Evolutionary conservation across 805 yeast genomes (phyloP).

Genomic region (Monosporozyma servazzii): DNA sequence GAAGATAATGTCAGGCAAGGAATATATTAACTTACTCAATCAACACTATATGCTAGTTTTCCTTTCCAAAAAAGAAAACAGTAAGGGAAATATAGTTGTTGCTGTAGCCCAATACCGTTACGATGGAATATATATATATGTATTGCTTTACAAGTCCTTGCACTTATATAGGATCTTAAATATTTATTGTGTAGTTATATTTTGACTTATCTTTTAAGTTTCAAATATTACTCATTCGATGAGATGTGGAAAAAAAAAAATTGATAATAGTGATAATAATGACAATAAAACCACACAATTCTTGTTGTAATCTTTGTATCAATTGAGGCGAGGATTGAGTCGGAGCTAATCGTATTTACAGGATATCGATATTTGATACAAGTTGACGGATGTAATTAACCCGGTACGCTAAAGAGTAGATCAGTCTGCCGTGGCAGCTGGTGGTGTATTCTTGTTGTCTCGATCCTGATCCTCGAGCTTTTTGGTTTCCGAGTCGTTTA

Average conservation of each 20-base stretch:
- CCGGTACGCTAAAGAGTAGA: not conserved
- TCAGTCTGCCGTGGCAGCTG: slow-evolving; percentile 1
- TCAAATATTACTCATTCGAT: not conserved
- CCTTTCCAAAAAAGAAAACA: not conserved
- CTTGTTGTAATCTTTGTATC: not conserved
- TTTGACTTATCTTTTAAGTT: not conserved
- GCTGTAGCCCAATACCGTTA: not conserved
- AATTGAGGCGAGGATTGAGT: not conserved
- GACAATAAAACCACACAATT: not conserved
- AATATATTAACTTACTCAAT: no score
- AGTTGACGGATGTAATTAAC: not conserved
- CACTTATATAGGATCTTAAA: not conserved
- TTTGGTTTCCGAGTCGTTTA: slow-evolving; percentile 24
- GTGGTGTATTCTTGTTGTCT: slow-evolving; percentile 4
- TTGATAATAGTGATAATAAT: no score
- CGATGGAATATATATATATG: not conserved
- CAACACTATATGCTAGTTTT: no score
- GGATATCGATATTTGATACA: not conserved
- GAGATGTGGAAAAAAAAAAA: not conserved
- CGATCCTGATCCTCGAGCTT: slow-evolving; percentile 19
- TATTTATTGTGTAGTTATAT: not conserved
- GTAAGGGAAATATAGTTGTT: not conserved
- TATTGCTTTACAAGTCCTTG: not conserved
- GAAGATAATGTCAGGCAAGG: no score
- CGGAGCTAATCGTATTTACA: not conserved